Evolutionary conservation across 208 protist species (phyloP), one percentile per base, ranked within the genome.

Genomic region (Phytomonas sp.): DNA sequence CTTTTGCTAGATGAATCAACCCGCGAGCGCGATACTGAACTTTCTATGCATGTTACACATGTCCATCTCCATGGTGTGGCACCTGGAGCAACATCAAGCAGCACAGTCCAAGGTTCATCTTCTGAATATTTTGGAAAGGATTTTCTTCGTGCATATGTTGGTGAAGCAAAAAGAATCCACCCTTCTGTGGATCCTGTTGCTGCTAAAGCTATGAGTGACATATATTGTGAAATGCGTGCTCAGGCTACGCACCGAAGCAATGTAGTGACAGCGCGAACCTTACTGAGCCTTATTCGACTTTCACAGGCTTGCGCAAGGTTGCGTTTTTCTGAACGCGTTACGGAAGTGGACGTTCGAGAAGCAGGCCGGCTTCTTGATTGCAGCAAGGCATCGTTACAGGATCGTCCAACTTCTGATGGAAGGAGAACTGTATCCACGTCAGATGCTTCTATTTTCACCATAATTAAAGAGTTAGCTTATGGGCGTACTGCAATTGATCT

Each of bases 271-370:
- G 84, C 91, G 23, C 79, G 91, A 70, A 92, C 89, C 17, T 69
- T 96, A 28, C 77, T 96, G 56, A 91, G 85, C 60, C 77, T 99
- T 0, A 98, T 99, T 75, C 96, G 98, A 60, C 84, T 99, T 7
- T 89, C 92, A 28, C 94, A 98, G 65, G 90, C 92, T 29, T 85
- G 89, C 51, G 96, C 96, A n/a, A 68, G 91, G 66, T 80, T 98
- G 72, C 82, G 92, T 26, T 92, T 98, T 66, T 88, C 83, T 6
- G 75, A 84, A 31, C 87, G 75, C 29, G 95, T 98, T 34, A 31
- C 81, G 56, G 80, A 90, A 66, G 65, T 78, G 60, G 94, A 98
- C 73, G 95, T 98, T n/a, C 78, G 84, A 20, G 92, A 98, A 71
- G 96, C 96, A 37, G 83, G 85, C 11, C 66, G 89, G 28, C 77